Evolutionary conservation across 129 eudicot genomes (phyloP), one percentile per base, ranked within the genome.

Genomic region (Flaveria brownii): DNA sequence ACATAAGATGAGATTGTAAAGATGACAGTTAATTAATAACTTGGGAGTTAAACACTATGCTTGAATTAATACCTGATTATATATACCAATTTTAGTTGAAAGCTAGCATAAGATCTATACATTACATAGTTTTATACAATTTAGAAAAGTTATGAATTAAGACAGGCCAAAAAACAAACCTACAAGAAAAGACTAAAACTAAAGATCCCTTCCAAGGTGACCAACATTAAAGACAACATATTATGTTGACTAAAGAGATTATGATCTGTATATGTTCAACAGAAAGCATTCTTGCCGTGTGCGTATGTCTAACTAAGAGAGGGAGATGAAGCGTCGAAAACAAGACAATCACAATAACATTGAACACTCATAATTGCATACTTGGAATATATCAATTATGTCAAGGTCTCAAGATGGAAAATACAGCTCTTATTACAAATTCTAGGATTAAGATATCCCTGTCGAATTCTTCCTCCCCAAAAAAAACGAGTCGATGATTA

Each of bases 1-100:
- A 23, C 55, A 51, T 73, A 76, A 76, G 28, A 76, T 30, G 36
- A 66, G 80, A 76, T 20, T 39, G 55, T 65, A 66, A 77, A 52
- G 56, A 76, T 67, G 73, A 77, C 80, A 76, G 66, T 65, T 65
- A 63, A 63, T 33, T 30, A 67, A 36, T 36, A 36, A 22, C 67
- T 77, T 77, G 80, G 80, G 68, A 67, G 80, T 63, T 39, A 52
- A 68, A 77, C 74, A 77, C 80, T 77, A 77, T 77, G 74, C 74
- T 51, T 65, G 16, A 49, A 50, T 41, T 68, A 2, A 64, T 64
- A 64, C 65, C 20, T 18, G 54, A 64, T 64, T 26, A 74, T 14
- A 76, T 42, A 74, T 14, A 76, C 67, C 74, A 66, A 76, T 66
- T 36, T 66, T 36, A 10, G 68, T 76, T 36, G 28, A 5, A 36